Evolutionary conservation across 495 filamentous ascomycete genomes (phyloP), one percentile per base, ranked within the genome.

Genomic region (Echria macrotheca): DNA sequence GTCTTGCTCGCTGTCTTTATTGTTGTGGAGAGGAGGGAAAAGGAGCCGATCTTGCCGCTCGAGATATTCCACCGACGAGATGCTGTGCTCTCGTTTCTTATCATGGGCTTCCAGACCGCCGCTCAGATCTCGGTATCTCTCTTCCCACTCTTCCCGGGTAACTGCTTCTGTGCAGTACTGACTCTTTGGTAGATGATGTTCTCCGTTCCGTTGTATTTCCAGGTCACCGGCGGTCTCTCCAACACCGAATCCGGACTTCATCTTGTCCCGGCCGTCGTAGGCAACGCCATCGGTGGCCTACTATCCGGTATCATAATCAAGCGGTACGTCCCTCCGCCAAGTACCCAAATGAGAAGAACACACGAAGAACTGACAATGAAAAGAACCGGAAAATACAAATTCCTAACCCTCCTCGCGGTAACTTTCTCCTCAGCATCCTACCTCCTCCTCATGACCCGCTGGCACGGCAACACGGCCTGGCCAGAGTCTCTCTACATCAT

Each of bases 161-260:
- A 15, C 11, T 11, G 4, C 4, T 11, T 11, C 12, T 17, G 12
- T 35, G 4, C 9, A n/a, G n/a, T n/a, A n/a, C n/a, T n/a, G n/a
- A n/a, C n/a, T n/a, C n/a, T n/a, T n/a, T n/a, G n/a, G n/a, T n/a
- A 74, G 72, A 56, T 80, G 47, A 79, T 80, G 73, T 74, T 73
- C 35, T 66, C 68, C n/a, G 75, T 86, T 0, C 84, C 84, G 0
- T 64, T 88, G 0, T 88, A 87, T 59, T 87, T 86, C 55, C 80
- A 84, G 52, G 74, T 85, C n/a, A 83, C 81, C 0, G 54, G 68
- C 3, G 58, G 68, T 0, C 71, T 71, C 4, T 80, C 78, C 7
- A 74, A 76, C 44, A 79, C 81, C 1, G 57, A 64, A 0, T 75
- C 83, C 0, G 84, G 84, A 1, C 69, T 70, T 0, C 80, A 85